These are phyloP conservation scores for Bipolaris sorokiniana DNA, from an alignment of 2,329 filamentous ascomycete species.

Conservation along the genomic window DNA sequence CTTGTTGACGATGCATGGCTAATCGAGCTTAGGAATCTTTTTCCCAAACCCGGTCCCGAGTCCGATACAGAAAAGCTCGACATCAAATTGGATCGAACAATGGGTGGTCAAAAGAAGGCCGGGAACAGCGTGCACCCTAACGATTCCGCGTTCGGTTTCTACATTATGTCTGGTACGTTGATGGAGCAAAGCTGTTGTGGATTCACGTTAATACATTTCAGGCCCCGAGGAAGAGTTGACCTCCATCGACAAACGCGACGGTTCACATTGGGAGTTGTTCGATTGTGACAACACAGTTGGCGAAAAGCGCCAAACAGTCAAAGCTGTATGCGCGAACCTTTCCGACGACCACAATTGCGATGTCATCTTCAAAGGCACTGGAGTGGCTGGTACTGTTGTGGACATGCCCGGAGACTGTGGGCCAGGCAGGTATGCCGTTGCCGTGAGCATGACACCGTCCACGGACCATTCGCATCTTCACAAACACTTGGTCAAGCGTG, in stretches of 20 bases:
- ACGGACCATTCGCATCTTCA: background rate
- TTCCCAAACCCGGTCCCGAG: slow-evolving; percentile 7
- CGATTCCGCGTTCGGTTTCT: slow-evolving; percentile 22
- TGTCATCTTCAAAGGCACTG: slow-evolving; percentile 46
- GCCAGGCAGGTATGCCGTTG: slow-evolving; percentile 51
- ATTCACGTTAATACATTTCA: too few species aligned
- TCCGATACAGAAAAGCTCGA: background rate
- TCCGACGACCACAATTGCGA: slow-evolving; percentile 48
- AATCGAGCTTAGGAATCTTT: background rate
- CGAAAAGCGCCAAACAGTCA: slow-evolving; percentile 45
- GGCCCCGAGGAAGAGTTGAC: background rate
- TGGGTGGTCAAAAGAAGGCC: background rate
- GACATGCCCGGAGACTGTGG: slow-evolving; percentile 53
- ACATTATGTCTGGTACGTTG: background rate
- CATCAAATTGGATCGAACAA: background rate
- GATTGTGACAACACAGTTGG: slow-evolving; percentile 37
- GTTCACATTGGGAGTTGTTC: background rate
- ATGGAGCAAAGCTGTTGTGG: too few species aligned
- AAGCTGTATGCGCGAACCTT: slow-evolving; percentile 49
- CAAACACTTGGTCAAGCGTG: background rate
- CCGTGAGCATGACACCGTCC: slow-evolving; percentile 39
- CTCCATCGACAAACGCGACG: background rate
- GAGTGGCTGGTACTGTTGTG: slow-evolving; percentile 49
- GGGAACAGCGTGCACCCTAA: background rate
- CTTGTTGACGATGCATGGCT: too few species aligned